A percentile compares a stretch with the other conserved stretches of the same genome.
Evolutionary conservation across 176 grass and related monocot genomes (phyloP).

Genomic region (Triticum urartu): DNA sequence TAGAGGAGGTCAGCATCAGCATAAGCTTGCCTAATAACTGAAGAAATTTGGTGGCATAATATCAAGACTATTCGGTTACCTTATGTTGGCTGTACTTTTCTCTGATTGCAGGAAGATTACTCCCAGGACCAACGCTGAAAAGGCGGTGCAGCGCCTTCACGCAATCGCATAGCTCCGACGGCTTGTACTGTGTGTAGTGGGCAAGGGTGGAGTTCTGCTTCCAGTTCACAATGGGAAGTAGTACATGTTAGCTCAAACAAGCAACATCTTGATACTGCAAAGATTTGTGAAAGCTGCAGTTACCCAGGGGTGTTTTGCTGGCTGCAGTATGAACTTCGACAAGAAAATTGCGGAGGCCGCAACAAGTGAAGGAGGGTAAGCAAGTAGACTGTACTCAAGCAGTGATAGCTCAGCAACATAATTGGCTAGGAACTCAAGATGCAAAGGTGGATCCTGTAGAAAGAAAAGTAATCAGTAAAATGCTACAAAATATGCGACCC

Average conservation of each 20-base stretch:
- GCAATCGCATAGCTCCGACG: conserved; percentile 63
- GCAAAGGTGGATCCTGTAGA: conserved; percentile 68
- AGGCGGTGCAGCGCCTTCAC: conserved; percentile 67
- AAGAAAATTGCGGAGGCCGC: conserved; percentile 87
- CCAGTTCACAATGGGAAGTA: conserved; percentile 12
- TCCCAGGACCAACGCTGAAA: conserved; percentile 63
- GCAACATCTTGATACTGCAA: background rate
- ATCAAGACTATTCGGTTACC: conserved; percentile 34
- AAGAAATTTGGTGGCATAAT: conserved; percentile 1
- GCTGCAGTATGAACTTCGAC: conserved; percentile 87
- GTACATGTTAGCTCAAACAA: conserved; percentile 24
- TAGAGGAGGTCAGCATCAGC: background rate
- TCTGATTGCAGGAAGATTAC: conserved; percentile 90
- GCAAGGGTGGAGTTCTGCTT: conserved; percentile 76
- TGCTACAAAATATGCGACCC: background rate
- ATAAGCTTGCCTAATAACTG: background rate
- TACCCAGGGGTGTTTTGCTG: conserved; percentile 86
- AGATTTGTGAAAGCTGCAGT: background rate
- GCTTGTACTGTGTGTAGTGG: conserved; percentile 85
- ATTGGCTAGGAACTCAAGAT: conserved; percentile 83
- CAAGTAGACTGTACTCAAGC: conserved; percentile 84
- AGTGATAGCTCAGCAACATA: conserved; percentile 89
- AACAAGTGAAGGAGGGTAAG: conserved; percentile 73
- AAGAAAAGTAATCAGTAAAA: conserved; percentile 20
- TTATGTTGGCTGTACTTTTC: conserved; percentile 99